Conservation (phyloP, 2,329 filamentous ascomycete species). For the Ambrosiella xylebori region DNA sequence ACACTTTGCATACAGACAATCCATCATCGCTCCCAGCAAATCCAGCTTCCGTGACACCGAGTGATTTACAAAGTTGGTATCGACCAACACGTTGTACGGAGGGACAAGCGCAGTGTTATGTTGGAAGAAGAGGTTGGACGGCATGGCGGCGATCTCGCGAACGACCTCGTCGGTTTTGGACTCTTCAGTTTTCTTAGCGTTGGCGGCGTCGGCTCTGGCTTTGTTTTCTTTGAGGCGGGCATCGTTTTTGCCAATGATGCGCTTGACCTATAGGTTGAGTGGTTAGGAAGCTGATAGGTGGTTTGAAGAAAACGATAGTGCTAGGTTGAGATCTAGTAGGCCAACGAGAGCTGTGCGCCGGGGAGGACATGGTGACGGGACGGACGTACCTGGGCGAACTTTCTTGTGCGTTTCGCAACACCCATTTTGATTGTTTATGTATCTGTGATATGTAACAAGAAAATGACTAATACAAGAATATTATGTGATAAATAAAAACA, state of each 20-base stretch:
- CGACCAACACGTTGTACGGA: slow-evolving; percentile 63
- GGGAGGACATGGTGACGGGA: slow-evolving; percentile 10
- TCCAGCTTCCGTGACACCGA: slow-evolving; percentile 84
- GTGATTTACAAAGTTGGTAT: slow-evolving; percentile 83
- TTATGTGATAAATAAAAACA: too few species aligned
- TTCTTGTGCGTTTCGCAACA: slow-evolving; percentile 75
- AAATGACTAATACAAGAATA: too few species aligned
- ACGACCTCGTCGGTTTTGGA: slow-evolving; percentile 43
- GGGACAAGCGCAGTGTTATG: slow-evolving; percentile 76
- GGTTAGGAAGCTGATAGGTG: not conserved
- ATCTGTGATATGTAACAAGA: not conserved
- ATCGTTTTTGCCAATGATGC: slow-evolving; percentile 68
- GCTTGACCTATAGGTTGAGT: slow-evolving; percentile 42
- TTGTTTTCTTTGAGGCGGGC: slow-evolving; percentile 68
- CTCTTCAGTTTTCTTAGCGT: slow-evolving; percentile 40
- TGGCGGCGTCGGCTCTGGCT: slow-evolving; percentile 41
- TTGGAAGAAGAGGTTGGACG: slow-evolving; percentile 72
- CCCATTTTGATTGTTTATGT: slow-evolving; percentile 42
- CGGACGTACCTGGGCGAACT: slow-evolving; percentile 52
- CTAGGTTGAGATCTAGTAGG: not conserved
- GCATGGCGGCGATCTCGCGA: slow-evolving; percentile 64
- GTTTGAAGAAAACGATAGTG: slow-evolving; percentile 13
- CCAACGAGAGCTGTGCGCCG: slow-evolving; percentile 2
- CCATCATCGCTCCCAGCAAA: slow-evolving; percentile 77
- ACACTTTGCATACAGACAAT: slow-evolving; percentile 81